Percentiles rank a stretch among this genome's conserved stretches.
These are phyloP conservation scores for Rhizoclosmatium hyalinum DNA, from an alignment of 371 early-diverging fungal species.

Conservation along the genomic window DNA sequence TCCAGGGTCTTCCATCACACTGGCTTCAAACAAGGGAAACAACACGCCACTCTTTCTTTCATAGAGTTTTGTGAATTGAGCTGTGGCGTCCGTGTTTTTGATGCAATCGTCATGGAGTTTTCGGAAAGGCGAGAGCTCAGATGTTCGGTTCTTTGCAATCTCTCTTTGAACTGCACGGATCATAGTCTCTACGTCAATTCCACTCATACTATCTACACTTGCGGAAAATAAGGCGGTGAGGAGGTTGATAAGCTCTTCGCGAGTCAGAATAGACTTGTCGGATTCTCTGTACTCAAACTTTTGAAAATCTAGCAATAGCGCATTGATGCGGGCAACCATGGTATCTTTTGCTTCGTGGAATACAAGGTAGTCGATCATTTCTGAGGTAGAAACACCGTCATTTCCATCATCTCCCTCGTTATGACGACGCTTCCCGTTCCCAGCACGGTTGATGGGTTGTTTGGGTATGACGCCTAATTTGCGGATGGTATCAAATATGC, in stretches of 20 bases:
- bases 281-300: conserved; percentile 10
- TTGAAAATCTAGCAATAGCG: conserved; percentile 24
- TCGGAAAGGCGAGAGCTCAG: not conserved
- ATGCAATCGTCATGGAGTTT: conserved; percentile 22
- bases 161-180: conserved; percentile 1
- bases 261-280: not conserved
- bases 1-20: conserved; percentile 5
- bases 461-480: conserved; percentile 23
- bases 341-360: not conserved
- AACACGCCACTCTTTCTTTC: not conserved
- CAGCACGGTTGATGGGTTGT: not conserved
- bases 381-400: not conserved
- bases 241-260: conserved; percentile 14
- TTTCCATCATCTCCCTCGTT: not conserved
- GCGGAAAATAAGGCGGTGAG: conserved; percentile 33
- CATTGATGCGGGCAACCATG: conserved; percentile 14
- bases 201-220: conserved; percentile 22
- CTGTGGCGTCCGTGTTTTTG: conserved; percentile 11
- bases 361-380: conserved; percentile 17
- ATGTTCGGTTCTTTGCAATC: conserved; percentile 9
- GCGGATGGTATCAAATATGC: conserved; percentile 6
- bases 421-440: not conserved
- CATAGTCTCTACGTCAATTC: conserved; percentile 16
- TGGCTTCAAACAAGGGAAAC: conserved; percentile 16
- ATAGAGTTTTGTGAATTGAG: conserved; percentile 7